Evolutionary conservation across 768 basidiomycete genomes (phyloP).

Genomic region (Suillus subluteus): DNA sequence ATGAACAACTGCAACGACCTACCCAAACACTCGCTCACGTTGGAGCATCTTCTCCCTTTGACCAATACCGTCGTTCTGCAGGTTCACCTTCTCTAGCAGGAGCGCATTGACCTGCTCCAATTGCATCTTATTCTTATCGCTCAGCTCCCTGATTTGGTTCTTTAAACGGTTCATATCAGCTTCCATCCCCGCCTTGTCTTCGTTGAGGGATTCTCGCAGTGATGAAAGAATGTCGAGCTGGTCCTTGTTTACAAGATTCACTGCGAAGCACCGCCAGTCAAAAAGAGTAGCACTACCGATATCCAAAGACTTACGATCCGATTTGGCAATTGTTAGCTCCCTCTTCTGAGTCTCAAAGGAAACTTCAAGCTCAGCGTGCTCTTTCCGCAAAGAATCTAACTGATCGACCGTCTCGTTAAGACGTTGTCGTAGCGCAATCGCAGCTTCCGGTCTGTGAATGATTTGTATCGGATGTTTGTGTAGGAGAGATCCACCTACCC

Average conservation of each 20-base stretch:
- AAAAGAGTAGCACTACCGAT: conserved; percentile 8
- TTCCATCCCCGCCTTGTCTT: conserved; percentile 81
- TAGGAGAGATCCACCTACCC: conserved; percentile 53
- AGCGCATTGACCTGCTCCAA: conserved; percentile 85
- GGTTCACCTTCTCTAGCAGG: conserved; percentile 87
- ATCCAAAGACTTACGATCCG: conserved; percentile 63
- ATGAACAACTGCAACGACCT: conserved; percentile 24
- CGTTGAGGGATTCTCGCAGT: conserved; percentile 85
- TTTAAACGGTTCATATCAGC: conserved; percentile 65
- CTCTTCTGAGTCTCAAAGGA: conserved; percentile 60
- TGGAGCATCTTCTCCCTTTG: conserved; percentile 87
- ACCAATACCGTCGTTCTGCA: conserved; percentile 90
- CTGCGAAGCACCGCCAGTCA: conserved; percentile 41
- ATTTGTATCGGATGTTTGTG: conserved; percentile 6
- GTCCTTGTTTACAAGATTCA: conserved; percentile 90
- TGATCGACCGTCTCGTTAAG: conserved; percentile 88
- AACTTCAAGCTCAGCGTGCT: conserved; percentile 73
- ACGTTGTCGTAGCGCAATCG: conserved; percentile 85
- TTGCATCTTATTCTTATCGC: conserved; percentile 88
- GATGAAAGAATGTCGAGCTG: conserved; percentile 88
- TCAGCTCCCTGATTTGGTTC: conserved; percentile 69
- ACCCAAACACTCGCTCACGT: conserved; percentile 87
- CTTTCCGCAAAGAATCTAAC: conserved; percentile 69
- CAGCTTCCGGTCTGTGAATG: conserved; percentile 70
- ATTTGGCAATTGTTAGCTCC: conserved; percentile 82